Evolutionary conservation across 805 yeast species (phyloP), one percentile per base, ranked within the genome.

Genomic region (Groenewaldozyma tartarivorans): DNA sequence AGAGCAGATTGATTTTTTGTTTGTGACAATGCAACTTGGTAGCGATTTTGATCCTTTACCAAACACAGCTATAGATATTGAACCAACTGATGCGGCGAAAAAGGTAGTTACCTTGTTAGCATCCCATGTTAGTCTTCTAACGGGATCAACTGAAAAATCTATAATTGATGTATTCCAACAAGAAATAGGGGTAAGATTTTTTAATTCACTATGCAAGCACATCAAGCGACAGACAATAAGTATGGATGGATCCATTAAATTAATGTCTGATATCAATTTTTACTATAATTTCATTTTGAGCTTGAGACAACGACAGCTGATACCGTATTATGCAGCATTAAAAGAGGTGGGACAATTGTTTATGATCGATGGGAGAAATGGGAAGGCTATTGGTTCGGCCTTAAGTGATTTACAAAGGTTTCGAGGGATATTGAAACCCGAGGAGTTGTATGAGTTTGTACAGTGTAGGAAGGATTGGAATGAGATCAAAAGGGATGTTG

Each of bases 131-230:
- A 75, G 73, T 42, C 62, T 88, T 42, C 63, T 90, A 34, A 75
- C 73, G 15, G 94, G 87, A 1, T 74, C 92, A 4, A 84, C 96
- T 0, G 97, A 90, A 41, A 84, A 81, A 55, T 74, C 86, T 1
- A 80, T 94, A 9, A 72, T 88, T 20, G 97, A 88, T 50, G 94
- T 90, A 0, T 92, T 87, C 55, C 92, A 88, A 52, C 95, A 88
- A 55, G 98, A 92, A 54, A 79, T 90, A 26, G 95, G 95, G 0
- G 84, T 86, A 57, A 60, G 97, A 33, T 79, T 92, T 45, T 86
- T 85, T 54, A 77, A 74, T 30, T 68, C 79, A 1, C 64, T 92
- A 21, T 82, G 85, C 33, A 87, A 85, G 55, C 75, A 82, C 43
- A 68, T 92, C 42, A 85, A 87, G 51, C 69, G 74, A 38, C 77